Evolutionary conservation across 1,284 basidiomycete species (phyloP).

Genomic region (Papiliotrema nemorosa): DNA sequence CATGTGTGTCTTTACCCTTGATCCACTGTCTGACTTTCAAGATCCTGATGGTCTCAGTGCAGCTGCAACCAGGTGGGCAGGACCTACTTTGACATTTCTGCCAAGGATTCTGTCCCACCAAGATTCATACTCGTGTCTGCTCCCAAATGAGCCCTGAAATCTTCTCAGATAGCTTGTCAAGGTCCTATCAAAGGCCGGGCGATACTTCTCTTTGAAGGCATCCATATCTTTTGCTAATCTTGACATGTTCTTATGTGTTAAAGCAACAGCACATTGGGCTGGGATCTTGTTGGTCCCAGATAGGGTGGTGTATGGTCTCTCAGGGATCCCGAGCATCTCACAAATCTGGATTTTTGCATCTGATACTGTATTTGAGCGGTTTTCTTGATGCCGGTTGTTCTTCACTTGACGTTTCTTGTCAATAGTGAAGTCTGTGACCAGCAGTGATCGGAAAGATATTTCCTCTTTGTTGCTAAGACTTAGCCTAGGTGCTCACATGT

Average conservation of each 20-base stretch:
- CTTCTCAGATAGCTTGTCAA: slow-evolving; percentile 1
- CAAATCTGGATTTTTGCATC: slow-evolving; percentile 10
- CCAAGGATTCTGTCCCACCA: slow-evolving; percentile 7
- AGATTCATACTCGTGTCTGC: slow-evolving; percentile 2
- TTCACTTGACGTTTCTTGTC: not conserved
- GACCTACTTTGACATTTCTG: not conserved
- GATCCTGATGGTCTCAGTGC: too few relatives aligned
- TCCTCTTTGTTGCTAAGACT: slow-evolving; percentile 30
- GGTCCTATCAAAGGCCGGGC: not conserved
- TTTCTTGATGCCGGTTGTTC: not conserved
- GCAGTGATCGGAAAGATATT: slow-evolving; percentile 31
- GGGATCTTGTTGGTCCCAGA: not conserved
- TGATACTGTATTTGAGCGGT: not conserved
- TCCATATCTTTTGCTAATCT: not conserved
- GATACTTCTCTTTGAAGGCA: slow-evolving; percentile 2
- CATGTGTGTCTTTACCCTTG: too few relatives aligned
- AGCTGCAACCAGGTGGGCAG: too few relatives aligned
- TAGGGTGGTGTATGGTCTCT: not conserved
- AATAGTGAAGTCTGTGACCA: slow-evolving; percentile 29
- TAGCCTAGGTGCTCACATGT: not conserved
- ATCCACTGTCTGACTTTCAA: too few relatives aligned
- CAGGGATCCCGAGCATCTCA: not conserved
- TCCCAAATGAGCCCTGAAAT: not conserved
- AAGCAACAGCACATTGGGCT: not conserved
- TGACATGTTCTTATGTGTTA: slow-evolving; percentile 5